Base-by-base conservation (phyloP, 768 basidiomycete species). In the Leccinum arenicola region DNA sequence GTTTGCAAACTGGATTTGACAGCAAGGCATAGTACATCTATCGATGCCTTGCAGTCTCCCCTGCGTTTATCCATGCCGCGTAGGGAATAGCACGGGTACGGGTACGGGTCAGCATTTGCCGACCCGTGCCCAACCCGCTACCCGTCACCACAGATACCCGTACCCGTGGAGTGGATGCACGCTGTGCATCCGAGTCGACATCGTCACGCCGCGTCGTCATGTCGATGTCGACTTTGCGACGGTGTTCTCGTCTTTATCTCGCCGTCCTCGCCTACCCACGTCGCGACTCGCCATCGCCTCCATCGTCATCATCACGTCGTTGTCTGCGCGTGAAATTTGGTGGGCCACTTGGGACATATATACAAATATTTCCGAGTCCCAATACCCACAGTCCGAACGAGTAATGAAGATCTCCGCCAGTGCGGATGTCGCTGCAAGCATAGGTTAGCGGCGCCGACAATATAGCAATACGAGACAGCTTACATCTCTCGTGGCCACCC, bases 31-130 rank as follows among this genome's bases (percentile, higher is more conserved):
- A n/a, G n/a, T 59, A 91, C 89, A 73, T 70, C 76, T 73, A 64
- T 87, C 78, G 21, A 89, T 70, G 15, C 74, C 70, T 62, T 90
- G 86, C 33, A 96, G 75, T 56, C 88, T 78, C 4, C 4, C 94
- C 94, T 0, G 87, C 87, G 64, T 97, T 96, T 50, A 91, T 62
- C 81, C 91, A 97, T n/a, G n/a, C n/a, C n/a, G n/a, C n/a, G n/a
- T n/a, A n/a, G n/a, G n/a, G n/a, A n/a, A n/a, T n/a, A n/a, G n/a
- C n/a, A n/a, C n/a, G n/a, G n/a, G n/a, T n/a, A n/a, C n/a, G n/a
- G n/a, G n/a, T n/a, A n/a, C n/a, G n/a, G n/a, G n/a, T n/a, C n/a
- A n/a, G n/a, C n/a, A n/a, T n/a, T n/a, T n/a, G n/a, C n/a, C n/a
- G n/a, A n/a, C n/a, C n/a, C n/a, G n/a, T n/a, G n/a, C n/a, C n/a